A percentile compares a stretch with the other conserved stretches of the same genome.
Conservation (phyloP, 148 eudicot genomes). For the Rhododendron kiyosumense region DNA sequence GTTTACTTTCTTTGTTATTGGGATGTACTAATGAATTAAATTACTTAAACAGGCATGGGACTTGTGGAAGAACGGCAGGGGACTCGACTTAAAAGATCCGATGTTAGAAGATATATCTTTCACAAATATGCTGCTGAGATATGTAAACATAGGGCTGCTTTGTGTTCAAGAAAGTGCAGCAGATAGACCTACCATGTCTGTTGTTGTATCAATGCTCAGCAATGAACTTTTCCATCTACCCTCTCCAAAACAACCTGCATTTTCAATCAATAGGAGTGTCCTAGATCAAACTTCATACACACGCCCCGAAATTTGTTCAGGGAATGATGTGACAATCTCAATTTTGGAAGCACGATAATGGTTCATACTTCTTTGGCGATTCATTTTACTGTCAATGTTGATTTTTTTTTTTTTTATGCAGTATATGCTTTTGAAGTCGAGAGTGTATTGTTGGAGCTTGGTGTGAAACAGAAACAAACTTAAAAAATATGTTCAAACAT, state of each 20-base stretch:
- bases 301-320: no score
- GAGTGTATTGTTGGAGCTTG: no score
- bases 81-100: not conserved
- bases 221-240: not conserved
- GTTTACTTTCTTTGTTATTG: not conserved
- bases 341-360: no score
- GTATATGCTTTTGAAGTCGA: no score
- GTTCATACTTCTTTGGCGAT: no score
- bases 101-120: not conserved
- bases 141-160: not conserved
- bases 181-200: slow-evolving; percentile 5
- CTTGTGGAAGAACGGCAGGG: not conserved
- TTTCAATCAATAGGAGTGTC: not conserved
- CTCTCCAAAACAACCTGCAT: not conserved
- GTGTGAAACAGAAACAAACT: no score
- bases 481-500: no score
- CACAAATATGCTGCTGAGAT: not conserved
- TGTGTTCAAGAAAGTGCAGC: slow-evolving; percentile 7
- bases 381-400: no score
- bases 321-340: no score
- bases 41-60: not conserved
- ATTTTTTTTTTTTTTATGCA: no score
- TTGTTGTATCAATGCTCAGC: not conserved
- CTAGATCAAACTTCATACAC: no score
- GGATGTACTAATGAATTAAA: not conserved